Evolutionary conservation across 805 yeast genomes (phyloP).

Genomic region (Starmerella asiatica): DNA sequence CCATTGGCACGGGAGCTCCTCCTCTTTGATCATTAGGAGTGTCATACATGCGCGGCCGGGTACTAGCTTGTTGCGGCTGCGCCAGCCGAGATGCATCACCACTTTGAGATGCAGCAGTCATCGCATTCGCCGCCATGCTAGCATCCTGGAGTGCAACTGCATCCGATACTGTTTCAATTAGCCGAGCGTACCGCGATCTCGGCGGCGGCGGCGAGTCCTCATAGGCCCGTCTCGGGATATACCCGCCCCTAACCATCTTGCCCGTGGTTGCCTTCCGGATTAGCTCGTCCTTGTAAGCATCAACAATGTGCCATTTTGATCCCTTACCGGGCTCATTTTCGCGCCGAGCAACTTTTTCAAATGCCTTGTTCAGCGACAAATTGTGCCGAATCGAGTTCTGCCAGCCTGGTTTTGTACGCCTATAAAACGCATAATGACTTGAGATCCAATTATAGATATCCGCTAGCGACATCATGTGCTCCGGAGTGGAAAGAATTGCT

Average conservation of each 20-base stretch:
- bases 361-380: constrained; percentile 86
- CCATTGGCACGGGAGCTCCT: no score
- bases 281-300: constrained; percentile 70
- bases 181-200: no score
- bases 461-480: constrained; percentile 75
- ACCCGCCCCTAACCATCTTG: constrained; percentile 13
- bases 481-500: constrained; percentile 77
- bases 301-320: constrained; percentile 96
- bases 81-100: neutral
- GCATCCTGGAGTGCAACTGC: no score
- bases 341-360: constrained; percentile 90
- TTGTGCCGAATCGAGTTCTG: constrained; percentile 96
- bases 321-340: constrained; percentile 98
- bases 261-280: constrained; percentile 51
- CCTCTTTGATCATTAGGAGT: no score
- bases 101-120: neutral
- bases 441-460: constrained; percentile 91
- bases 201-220: constrained; percentile 7
- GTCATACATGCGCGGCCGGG: no score
- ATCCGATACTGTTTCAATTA: no score
- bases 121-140: no score
- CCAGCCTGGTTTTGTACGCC: constrained; percentile 92
- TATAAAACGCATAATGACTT: constrained; percentile 75
- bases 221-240: constrained; percentile 9
- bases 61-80: neutral